phyloP scores from a whole-genome alignment of 345 rosid genomes.

The Sisymbrium altissimum region DNA sequence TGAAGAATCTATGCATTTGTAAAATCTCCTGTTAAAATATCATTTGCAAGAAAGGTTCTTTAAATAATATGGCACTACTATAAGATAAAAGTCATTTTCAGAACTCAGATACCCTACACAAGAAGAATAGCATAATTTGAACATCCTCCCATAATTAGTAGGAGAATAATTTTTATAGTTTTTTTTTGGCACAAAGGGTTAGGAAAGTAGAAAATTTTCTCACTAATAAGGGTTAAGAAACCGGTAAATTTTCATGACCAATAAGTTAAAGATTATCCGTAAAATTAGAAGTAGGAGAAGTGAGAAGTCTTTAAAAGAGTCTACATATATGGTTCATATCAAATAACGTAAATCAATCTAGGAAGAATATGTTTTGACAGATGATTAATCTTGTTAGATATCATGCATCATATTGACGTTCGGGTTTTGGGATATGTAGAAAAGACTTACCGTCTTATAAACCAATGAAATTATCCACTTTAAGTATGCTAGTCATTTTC shows the following conservation, averaged over 20 bases:
- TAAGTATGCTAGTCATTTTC: not conserved
- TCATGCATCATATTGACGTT: not conserved
- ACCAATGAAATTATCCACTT: not conserved
- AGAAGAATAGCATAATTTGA: not conserved
- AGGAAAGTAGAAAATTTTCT: not conserved
- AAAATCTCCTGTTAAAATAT: not conserved
- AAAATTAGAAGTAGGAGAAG: not conserved
- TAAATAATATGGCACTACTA: not conserved
- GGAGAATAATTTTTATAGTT: not conserved
- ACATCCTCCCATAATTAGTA: not conserved
- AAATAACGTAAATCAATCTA: not conserved
- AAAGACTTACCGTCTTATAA: not conserved
- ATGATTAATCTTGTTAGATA: not conserved
- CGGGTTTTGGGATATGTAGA: not conserved
- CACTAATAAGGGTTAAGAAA: not conserved
- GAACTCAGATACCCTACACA: not conserved
- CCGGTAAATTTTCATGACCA: not conserved
- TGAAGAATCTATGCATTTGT: constrained; percentile 21
- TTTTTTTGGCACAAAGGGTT: not conserved
- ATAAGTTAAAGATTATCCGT: not conserved
- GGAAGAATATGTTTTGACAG: not conserved
- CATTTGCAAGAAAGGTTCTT: not conserved
- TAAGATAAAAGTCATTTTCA: not conserved
- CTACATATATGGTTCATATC: not conserved
- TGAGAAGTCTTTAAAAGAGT: too few species aligned